Evolutionary conservation across 2,329 filamentous ascomycete species (phyloP).

Genomic region (Calonectria pteridis): DNA sequence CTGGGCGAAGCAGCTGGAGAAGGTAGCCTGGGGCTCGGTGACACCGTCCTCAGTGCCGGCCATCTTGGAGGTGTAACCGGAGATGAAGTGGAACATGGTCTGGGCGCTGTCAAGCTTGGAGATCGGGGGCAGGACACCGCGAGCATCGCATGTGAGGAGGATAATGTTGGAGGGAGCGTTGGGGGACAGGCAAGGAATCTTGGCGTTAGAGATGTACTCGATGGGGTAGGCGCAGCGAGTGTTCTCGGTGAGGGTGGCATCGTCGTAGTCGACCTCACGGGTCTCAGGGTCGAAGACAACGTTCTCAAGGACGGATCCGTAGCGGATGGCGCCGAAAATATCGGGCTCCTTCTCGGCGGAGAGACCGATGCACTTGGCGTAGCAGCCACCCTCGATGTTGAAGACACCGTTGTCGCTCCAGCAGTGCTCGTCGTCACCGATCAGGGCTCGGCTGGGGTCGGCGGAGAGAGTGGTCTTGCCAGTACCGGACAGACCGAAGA

Average conservation of each 20-base stretch:
- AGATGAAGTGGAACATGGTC: conserved; percentile 99
- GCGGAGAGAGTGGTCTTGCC: conserved; percentile 99
- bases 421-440: conserved; percentile 99
- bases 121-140: conserved; percentile 96
- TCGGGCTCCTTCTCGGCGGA: conserved; percentile 99
- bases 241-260: conserved; percentile 95
- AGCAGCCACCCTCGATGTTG: conserved; percentile 99
- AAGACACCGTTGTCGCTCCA: conserved; percentile 97
- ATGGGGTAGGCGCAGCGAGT: conserved; percentile 98
- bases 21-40: conserved; percentile 97
- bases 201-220: conserved; percentile 98
- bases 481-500: conserved; percentile 98
- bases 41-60: conserved; percentile 98
- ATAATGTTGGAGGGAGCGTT: conserved; percentile 98
- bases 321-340: conserved; percentile 95
- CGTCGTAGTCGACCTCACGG: conserved; percentile 94
- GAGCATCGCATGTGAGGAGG: conserved; percentile 96
- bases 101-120: conserved; percentile 95
- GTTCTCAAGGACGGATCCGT: conserved; percentile 98
- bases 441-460: conserved; percentile 94
- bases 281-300: conserved; percentile 93
- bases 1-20: conserved; percentile 99
- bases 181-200: conserved; percentile 92
- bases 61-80: conserved; percentile 99
- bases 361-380: conserved; percentile 98